A percentile compares a stretch with the other conserved stretches of the same genome.
These are phyloP conservation scores for Pleurotus djamor DNA, from an alignment of 768 basidiomycete genomes.

Conservation along the genomic window DNA sequence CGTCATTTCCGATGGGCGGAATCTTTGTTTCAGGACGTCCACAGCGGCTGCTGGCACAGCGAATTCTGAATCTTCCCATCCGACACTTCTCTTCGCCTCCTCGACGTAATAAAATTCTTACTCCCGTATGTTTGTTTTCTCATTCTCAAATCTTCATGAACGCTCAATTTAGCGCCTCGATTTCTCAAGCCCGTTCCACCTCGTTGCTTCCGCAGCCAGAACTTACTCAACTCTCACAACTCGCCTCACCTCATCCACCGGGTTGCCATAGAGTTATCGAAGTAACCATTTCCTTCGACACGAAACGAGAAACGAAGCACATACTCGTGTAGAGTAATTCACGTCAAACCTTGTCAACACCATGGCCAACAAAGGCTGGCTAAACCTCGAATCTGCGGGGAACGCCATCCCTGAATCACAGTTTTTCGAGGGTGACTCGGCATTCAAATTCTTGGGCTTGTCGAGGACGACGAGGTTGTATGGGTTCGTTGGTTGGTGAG, in stretches of 20 bases:
- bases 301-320: too few relatives aligned
- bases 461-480: constrained; percentile 81
- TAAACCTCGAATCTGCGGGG: constrained; percentile 74
- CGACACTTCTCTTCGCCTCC: constrained; percentile 6
- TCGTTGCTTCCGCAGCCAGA: constrained; percentile 5
- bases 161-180: background rate
- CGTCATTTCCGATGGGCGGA: background rate
- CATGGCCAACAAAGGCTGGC: constrained; percentile 76
- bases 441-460: constrained; percentile 77
- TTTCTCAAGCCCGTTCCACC: background rate
- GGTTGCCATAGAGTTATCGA: too few relatives aligned
- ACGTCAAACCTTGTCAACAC: too few relatives aligned
- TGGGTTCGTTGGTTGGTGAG: constrained; percentile 84
- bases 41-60: constrained; percentile 17
- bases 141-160: background rate
- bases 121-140: too few relatives aligned
- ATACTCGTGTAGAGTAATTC: too few relatives aligned
- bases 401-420: constrained; percentile 70
- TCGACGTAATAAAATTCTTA: too few relatives aligned
- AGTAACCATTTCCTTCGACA: too few relatives aligned
- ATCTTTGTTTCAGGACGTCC: constrained; percentile 1
- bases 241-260: too few relatives aligned
- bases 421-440: constrained; percentile 88
- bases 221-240: background rate
- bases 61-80: background rate